Conservation (phyloP, 225 moss, liverwort and hornwort genomes). For the Pseudisothecium myosuroides region DNA sequence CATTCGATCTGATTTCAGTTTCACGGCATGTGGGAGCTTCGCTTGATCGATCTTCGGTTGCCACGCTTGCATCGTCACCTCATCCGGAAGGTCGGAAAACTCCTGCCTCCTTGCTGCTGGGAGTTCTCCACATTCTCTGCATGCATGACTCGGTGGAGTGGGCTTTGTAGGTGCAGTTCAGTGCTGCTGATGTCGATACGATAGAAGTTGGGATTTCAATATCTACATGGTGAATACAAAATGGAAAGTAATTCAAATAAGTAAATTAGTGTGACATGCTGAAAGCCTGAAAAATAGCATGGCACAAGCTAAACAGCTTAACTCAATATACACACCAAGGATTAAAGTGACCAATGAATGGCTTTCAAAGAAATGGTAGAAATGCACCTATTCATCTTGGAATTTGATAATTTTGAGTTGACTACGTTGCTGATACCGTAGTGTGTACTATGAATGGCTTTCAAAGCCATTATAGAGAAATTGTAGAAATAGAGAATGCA, state of each 20-base stretch:
- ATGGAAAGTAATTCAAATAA: not conserved
- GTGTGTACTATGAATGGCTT: not conserved
- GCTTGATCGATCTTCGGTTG: not conserved
- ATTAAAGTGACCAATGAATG: not conserved
- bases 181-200: not conserved
- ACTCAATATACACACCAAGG: rapidly evolving
- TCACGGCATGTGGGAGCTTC: not conserved
- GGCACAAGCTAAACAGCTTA: not conserved
- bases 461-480: not conserved
- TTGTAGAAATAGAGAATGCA: rapidly evolving
- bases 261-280: not conserved
- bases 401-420: not conserved
- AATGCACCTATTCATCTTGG: not conserved
- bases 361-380: not conserved
- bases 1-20: not conserved
- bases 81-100: not conserved
- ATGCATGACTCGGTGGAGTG: not conserved
- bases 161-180: not conserved
- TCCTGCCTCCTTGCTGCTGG: not conserved
- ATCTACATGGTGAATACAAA: not conserved
- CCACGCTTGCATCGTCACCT: not conserved
- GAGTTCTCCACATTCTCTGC: not conserved
- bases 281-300: not conserved
- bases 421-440: too few relatives aligned
- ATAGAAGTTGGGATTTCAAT: not conserved